phyloP scores from a whole-genome alignment of 2,329 filamentous ascomycete species.

The Pyricularia pennisetigena region DNA sequence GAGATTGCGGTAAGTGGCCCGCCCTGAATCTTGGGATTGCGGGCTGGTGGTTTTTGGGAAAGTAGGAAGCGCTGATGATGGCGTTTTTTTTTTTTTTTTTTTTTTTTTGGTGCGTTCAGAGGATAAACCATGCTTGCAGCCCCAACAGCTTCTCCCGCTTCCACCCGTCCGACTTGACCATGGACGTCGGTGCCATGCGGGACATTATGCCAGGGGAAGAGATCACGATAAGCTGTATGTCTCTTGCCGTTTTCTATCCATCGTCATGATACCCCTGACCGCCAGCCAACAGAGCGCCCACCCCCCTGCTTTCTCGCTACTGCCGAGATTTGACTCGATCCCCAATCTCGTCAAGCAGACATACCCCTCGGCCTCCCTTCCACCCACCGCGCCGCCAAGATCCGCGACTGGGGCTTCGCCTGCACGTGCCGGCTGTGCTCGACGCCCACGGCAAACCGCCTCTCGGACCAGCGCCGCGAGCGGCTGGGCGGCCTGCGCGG shows the following conservation, averaged over 20 bases:
- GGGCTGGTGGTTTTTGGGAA: no score
- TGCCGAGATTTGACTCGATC: no score
- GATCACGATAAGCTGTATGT: conserved; percentile 24
- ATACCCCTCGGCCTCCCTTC: conserved; percentile 12
- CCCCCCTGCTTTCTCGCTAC: no score
- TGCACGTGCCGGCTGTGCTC: conserved; percentile 16
- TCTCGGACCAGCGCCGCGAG: background rate
- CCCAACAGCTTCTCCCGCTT: conserved; percentile 24
- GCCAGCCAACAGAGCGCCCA: no score
- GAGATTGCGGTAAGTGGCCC: conserved; percentile 20
- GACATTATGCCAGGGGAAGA: conserved; percentile 24
- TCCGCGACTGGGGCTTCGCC: conserved; percentile 15
- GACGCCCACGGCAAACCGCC: conserved; percentile 8
- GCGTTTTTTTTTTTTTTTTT: no score
- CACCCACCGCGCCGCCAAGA: conserved; percentile 1
- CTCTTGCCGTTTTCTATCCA: background rate
- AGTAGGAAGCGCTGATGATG: background rate
- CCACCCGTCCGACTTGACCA: conserved; percentile 17
- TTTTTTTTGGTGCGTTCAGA: conserved; percentile 13
- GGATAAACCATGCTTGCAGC: conserved; percentile 25
- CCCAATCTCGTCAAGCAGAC: no score
- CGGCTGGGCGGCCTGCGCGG: background rate
- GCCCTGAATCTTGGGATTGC: background rate
- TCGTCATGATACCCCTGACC: background rate
- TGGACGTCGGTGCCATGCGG: conserved; percentile 22